Evolutionary conservation across 805 yeast genomes (phyloP).

Genomic region (Ogataea degrootiae): DNA sequence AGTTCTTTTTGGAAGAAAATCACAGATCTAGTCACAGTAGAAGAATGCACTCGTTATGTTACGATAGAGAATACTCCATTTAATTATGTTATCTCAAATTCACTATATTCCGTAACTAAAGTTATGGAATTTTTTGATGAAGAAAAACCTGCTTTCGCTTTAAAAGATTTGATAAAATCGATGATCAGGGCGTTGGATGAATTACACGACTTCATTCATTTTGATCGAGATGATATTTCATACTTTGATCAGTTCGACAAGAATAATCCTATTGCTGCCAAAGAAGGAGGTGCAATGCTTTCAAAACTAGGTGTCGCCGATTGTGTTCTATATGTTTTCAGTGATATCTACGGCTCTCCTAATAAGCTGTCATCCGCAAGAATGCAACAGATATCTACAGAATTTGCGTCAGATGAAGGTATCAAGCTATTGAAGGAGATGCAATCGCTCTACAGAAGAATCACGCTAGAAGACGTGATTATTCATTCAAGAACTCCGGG

Average conservation of each 20-base stretch:
- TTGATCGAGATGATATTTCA: slow-evolving; percentile 27
- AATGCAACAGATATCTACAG: slow-evolving; percentile 35
- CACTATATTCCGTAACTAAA: slow-evolving; percentile 48
- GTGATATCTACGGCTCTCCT: slow-evolving; percentile 55
- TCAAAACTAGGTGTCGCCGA: slow-evolving; percentile 35
- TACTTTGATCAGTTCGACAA: slow-evolving; percentile 34
- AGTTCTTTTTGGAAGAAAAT: slow-evolving; percentile 42
- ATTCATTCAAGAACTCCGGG: slow-evolving; percentile 46
- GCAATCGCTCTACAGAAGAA: slow-evolving; percentile 43
- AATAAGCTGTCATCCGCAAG: slow-evolving; percentile 44
- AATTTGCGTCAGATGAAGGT: slow-evolving; percentile 40
- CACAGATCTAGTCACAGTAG: slow-evolving; percentile 35
- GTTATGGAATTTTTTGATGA: slow-evolving; percentile 55
- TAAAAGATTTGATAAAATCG: slow-evolving; percentile 16
- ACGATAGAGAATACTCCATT: slow-evolving; percentile 52
- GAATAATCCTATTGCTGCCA: slow-evolving; percentile 16
- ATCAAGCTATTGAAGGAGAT: slow-evolving; percentile 36
- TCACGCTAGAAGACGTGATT: slow-evolving; percentile 53
- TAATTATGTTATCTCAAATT: slow-evolving; percentile 54
- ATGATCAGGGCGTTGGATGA: slow-evolving; percentile 12
- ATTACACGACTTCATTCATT: slow-evolving; percentile 25
- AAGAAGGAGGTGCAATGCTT: slow-evolving; percentile 31
- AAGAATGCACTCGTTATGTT: slow-evolving; percentile 45
- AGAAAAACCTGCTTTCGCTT: slow-evolving; percentile 46
- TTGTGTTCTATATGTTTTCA: slow-evolving; percentile 45